Base-by-base conservation (phyloP, 1,139 yeast genomes). In the Candida frijolesensis region DNA sequence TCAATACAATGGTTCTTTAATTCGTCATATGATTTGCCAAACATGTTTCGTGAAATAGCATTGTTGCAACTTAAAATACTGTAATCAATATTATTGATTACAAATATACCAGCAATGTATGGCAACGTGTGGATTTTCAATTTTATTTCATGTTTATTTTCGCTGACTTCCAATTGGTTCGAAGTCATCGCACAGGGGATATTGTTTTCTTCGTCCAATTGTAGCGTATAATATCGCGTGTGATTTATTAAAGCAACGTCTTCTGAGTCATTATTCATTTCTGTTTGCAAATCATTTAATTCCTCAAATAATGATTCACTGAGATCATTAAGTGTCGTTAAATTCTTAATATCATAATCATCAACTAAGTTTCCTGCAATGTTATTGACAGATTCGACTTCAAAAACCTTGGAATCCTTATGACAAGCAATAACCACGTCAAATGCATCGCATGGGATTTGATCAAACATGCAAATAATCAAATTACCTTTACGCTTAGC, bases 381-480 rank as follows among this genome's bases (percentile, higher is more conserved):
- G 46, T 74, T 78, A 15, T 65, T 62, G 16, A 72, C 62, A 1
- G 78, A 67, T 25, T 65, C 69, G 25, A 82, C 68, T 2, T 54
- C 50, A 52, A 70, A 74, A 4, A 41, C 54, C 2, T 41, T 30
- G 1, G 50, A 46, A 1, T 57, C 66, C 16, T 57, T 58, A n/a
- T 60, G 62, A 35, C 71, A 64, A 65, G 72, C 75, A 33, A 84
- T 69, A 16, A 80, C 71, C 9, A 89, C 68, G 60, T 85, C 89
- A 54, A 88, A 80, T 4, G 88, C 86, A 66, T 88, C 95, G 64
- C 95, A 87, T 1, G 89, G 88, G 33, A 89, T 88, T 63, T 89
- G 96, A 60, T 91, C 96, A 64, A 92, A 85, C 72, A 89, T 90
- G 72, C 95, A 85, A 43, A 90, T 87, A 48, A 91, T 79, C 53